Conservation (phyloP, 2,329 filamentous ascomycete species). For the Fusarium pilosicola region DNA sequence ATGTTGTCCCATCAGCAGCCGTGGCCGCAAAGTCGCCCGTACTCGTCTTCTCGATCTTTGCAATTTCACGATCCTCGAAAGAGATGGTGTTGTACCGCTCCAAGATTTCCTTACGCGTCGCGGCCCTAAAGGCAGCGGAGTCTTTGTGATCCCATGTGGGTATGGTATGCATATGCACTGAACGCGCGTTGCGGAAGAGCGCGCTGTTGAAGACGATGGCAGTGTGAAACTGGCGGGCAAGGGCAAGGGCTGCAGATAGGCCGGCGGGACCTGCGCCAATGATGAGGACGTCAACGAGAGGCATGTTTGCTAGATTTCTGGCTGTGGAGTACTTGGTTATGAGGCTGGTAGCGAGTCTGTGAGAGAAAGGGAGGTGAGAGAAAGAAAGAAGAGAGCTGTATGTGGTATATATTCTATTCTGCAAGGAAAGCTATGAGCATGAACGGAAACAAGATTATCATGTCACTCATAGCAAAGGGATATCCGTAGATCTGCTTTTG, state of each 20-base stretch:
- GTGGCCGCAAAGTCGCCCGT: background rate
- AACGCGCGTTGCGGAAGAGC: background rate
- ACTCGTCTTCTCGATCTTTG: background rate
- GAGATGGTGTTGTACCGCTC: background rate
- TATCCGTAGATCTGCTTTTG: accelerated
- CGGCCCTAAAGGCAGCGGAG: background rate
- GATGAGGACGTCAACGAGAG: background rate
- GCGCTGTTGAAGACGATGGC: background rate
- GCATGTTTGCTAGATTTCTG: background rate
- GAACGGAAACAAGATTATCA: too few relatives aligned
- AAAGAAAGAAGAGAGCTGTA: background rate
- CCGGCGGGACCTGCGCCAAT: background rate
- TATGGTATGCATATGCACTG: background rate
- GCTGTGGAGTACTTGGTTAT: background rate
- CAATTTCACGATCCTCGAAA: background rate
- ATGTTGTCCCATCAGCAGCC: background rate
- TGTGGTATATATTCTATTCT: background rate
- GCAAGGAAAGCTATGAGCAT: too few relatives aligned
- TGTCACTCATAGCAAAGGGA: too few relatives aligned
- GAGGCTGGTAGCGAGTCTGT: background rate
- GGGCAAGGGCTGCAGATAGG: background rate
- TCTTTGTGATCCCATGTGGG: background rate
- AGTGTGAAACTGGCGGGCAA: background rate
- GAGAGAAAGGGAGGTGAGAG: accelerated
- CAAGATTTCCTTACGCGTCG: background rate